A percentile compares a stretch with the other conserved stretches of the same genome.
Conservation (phyloP, 129 eudicot genomes). For the sunflower (Helianthus annuus) region HanXRQr2.0-SUNRISE NC_035437.2:175599582-175600081, state of each 20-base stretch:
- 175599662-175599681: constrained; percentile 72
- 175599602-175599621: constrained; percentile 57
- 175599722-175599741: constrained; percentile 80
- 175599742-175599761: constrained; percentile 87
- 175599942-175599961: constrained; percentile 78
- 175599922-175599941: constrained; percentile 75
- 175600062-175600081: constrained; percentile 88
- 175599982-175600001: constrained; percentile 86
- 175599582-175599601: constrained; percentile 59
- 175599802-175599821: constrained; percentile 64
- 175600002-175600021: constrained; percentile 64
- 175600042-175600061: constrained; percentile 78
- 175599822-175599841: constrained; percentile 82
- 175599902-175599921: constrained; percentile 88
- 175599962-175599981: constrained; percentile 76
- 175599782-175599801: constrained; percentile 71
- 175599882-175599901: constrained; percentile 68
- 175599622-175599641: constrained; percentile 29
- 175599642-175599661: constrained; percentile 76
- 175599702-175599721: constrained; percentile 65
- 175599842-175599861: constrained; percentile 81
- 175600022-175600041: constrained; percentile 69
- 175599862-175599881: constrained; percentile 68
- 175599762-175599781: constrained; percentile 82
- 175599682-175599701: constrained; percentile 64